Evolutionary conservation across 2,329 filamentous ascomycete species (phyloP), one percentile per base, ranked within the genome.

Genomic region (Tolypocladium paradoxum): DNA sequence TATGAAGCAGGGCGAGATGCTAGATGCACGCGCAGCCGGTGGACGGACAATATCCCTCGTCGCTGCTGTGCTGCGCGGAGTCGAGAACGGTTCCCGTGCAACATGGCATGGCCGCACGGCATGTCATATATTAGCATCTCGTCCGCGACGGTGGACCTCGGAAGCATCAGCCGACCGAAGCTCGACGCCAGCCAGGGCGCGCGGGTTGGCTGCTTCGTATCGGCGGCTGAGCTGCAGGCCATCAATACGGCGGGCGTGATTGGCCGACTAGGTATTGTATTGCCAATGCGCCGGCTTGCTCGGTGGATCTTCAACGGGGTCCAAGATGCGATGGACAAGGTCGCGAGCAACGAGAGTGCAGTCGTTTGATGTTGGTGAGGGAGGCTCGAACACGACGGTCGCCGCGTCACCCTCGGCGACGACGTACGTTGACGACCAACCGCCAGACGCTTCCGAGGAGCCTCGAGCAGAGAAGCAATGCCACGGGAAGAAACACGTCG

Each of bases 191-290:
- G 16, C n/a, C n/a, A n/a, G n/a, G 33, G 11, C 8, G 37, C 11
- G 22, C 11, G 38, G 27, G 22, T 45, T 45, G 40, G 40, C 40
- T 29, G 40, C 50, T 52, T 52, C 50, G 50, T 52, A 52, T 52
- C 50, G 43, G 45, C 50, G 43, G 50, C 50, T 48, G 50, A 40
- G 43, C n/a, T 38, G 50, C 50, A 52, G 34, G 45, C 27, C 34
- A 11, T 20, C 11, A 37, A 29, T 29, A 14, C 18, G 24, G 31
- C 33, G 20, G 2, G 11, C n/a, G 11, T 36, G 50, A 52, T 52
- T 52, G 43, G 45, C 34, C 34, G 20, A 14, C 27, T 14, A 5
- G n/a, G n/a, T 14, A n/a, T 49, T 49, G 9, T 3, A 14, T 22
- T 14, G n/a, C 34, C 22, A 31, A 27, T 18, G 11, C n/a, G 29